Evolutionary conservation across 768 basidiomycete genomes (phyloP), one percentile per base, ranked within the genome.

Genomic region (Rhizopogon vinicolor): DNA sequence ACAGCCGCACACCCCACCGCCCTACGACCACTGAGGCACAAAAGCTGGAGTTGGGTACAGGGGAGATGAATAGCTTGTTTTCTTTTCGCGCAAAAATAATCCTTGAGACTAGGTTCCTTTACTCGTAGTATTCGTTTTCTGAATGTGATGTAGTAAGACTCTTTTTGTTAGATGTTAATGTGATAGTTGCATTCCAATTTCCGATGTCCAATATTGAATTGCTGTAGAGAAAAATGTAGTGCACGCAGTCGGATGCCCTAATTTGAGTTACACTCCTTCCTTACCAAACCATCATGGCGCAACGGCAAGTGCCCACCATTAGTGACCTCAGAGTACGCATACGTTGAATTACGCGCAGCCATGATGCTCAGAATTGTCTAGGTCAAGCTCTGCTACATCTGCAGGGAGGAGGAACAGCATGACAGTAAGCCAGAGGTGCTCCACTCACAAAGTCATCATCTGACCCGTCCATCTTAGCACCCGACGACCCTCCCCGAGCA

Each of bases 341-440:
- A 5, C 14, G 28, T 45, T 46, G 33, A 59, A 52, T 58, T 57
- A 51, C 44, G 22, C 35, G 51, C 40, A n/a, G 28, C 40, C 12
- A 35, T 31, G 37, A 39, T 41, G 18, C 51, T 44, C 14, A 50
- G 45, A 16, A 18, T 39, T 44, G 29, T 54, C 8, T 52, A 80
- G 74, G 82, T 90, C 58, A 91, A 90, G 67, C 74, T 88, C 10
- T 91, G 89, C 60, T 91, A 87, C 67, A 90, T 91, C 54, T 91
- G 89, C 62, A 73, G 86, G 31, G 89, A 91, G 61, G 87, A 89
- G 65, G 87, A 89, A 56, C 69, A 58, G 2, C 74, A 76, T 55
- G 82, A 82, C 46, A 67, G 78, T 73, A 60, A 44, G 29, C 33
- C 44, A 39, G 40, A 16, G 10, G 39, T 31, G 29, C 28, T 31